Evolutionary conservation across 2,329 filamentous ascomycete genomes (phyloP).

Genomic region (Triangularia setosa): DNA sequence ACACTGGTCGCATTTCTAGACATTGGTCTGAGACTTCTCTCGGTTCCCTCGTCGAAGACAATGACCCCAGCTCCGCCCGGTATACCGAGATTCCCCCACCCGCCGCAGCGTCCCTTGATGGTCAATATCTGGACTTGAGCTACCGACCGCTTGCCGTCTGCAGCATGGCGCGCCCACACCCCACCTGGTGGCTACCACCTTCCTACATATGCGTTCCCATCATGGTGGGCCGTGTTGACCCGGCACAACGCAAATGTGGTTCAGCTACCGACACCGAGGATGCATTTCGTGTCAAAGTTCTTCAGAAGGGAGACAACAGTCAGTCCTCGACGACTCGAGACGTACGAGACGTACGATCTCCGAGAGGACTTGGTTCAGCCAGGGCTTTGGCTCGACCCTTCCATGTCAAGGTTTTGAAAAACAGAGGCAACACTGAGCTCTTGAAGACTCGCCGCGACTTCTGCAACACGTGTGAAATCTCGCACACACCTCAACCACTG

Average conservation of each 20-base stretch:
- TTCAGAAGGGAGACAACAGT: neutral
- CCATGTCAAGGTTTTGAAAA: neutral
- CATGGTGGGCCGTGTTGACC: neutral
- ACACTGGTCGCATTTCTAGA: neutral
- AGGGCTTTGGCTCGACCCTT: too few relatives aligned
- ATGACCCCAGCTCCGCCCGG: too few relatives aligned
- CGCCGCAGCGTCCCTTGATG: too few relatives aligned
- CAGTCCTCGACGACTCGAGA: neutral
- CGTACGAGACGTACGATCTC: too few relatives aligned
- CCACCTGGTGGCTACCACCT: neutral
- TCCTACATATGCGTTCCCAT: neutral
- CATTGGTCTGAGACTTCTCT: neutral
- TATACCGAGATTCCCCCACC: too few relatives aligned
- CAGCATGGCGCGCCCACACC: neutral
- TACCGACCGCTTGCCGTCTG: neutral
- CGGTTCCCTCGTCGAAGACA: neutral
- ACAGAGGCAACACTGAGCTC: neutral
- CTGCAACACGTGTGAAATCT: too few relatives aligned
- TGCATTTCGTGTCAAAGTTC: neutral
- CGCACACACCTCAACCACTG: too few relatives aligned
- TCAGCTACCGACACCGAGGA: too few relatives aligned
- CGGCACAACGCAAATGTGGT: neutral
- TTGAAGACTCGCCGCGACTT: neutral
- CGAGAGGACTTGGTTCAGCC: too few relatives aligned
- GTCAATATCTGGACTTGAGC: neutral